Conservation (phyloP, 2,329 filamentous ascomycete genomes). For the Pseudogymnoascus sp. region DNA sequence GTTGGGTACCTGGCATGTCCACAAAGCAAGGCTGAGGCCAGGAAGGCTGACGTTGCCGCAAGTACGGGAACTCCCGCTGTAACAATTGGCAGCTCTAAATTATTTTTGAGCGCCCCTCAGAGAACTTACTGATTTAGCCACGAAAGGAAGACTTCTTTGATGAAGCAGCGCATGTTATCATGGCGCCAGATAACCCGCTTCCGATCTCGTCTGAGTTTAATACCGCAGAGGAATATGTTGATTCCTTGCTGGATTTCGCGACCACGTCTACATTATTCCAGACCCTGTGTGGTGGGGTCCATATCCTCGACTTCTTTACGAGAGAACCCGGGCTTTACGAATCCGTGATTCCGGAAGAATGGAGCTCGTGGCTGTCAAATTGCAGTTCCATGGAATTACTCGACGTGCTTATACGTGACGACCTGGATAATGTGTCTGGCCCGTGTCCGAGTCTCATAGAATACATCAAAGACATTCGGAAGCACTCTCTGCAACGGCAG, state of each 20-base stretch:
- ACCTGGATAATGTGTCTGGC: slow-evolving; percentile 43
- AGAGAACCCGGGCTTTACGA: slow-evolving; percentile 75
- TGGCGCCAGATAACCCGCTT: slow-evolving; percentile 43
- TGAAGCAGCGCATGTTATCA: neutral
- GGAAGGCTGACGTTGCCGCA: slow-evolving; percentile 5
- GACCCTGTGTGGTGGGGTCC: slow-evolving; percentile 90
- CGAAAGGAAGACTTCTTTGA: neutral
- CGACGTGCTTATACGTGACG: slow-evolving; percentile 71
- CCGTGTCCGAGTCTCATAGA: slow-evolving; percentile 47
- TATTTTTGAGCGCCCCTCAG: neutral
- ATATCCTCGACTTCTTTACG: slow-evolving; percentile 94
- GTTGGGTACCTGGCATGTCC: slow-evolving; percentile 1
- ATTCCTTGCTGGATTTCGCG: slow-evolving; percentile 67
- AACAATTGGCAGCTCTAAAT: slow-evolving; percentile 5
- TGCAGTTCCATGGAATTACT: slow-evolving; percentile 67
- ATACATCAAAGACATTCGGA: slow-evolving; percentile 65
- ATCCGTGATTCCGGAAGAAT: slow-evolving; percentile 65
- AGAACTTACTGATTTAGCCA: neutral
- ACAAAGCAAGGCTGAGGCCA: slow-evolving; percentile 5
- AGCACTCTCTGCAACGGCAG: slow-evolving; percentile 56
- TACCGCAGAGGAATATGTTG: slow-evolving; percentile 66
- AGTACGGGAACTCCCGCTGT: neutral
- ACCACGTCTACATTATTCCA: slow-evolving; percentile 68
- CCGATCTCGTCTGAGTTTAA: slow-evolving; percentile 64
- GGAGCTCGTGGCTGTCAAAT: slow-evolving; percentile 67